Conservation (phyloP, 176 grass and related monocot genomes). For the Oryza glumipatula region DNA sequence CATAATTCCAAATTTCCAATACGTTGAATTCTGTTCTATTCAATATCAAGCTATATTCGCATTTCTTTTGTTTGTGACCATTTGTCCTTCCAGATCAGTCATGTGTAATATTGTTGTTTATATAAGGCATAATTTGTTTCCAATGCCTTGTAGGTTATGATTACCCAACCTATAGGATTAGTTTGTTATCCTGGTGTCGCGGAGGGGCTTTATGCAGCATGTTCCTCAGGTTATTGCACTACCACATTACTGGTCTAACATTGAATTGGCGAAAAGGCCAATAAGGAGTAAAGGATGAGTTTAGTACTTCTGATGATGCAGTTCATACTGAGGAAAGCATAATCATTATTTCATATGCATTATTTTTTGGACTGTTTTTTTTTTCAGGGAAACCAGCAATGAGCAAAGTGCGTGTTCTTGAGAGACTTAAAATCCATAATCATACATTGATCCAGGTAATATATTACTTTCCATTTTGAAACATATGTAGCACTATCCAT, state of each 20-base stretch:
- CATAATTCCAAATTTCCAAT: background rate
- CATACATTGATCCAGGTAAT: conserved; percentile 77
- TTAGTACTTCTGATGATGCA: conserved; percentile 17
- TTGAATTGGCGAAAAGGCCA: background rate
- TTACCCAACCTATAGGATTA: conserved; percentile 85
- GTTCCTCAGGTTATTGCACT: conserved; percentile 64
- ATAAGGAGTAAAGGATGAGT: background rate
- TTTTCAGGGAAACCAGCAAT: conserved; percentile 79
- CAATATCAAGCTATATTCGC: background rate
- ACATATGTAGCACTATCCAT: conserved; percentile 1
- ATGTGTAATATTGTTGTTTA: background rate
- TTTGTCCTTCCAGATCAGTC: background rate
- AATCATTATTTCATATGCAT: conserved; percentile 19
- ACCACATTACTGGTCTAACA: background rate
- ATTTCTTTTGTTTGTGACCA: conserved; percentile 11
- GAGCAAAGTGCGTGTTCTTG: conserved; percentile 85
- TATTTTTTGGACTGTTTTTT: conserved; percentile 11
- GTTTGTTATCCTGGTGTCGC: conserved; percentile 84
- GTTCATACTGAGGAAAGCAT: conserved; percentile 9
- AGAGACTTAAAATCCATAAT: conserved; percentile 63
- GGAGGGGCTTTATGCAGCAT: conserved; percentile 78
- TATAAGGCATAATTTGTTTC: conserved; percentile 30
- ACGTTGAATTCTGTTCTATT: background rate
- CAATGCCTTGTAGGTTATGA: conserved; percentile 53
- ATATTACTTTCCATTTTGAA: conserved; percentile 15